phyloP scores from a whole-genome alignment of 2,329 filamentous ascomycete species.

The Microdochium nivale region DNA sequence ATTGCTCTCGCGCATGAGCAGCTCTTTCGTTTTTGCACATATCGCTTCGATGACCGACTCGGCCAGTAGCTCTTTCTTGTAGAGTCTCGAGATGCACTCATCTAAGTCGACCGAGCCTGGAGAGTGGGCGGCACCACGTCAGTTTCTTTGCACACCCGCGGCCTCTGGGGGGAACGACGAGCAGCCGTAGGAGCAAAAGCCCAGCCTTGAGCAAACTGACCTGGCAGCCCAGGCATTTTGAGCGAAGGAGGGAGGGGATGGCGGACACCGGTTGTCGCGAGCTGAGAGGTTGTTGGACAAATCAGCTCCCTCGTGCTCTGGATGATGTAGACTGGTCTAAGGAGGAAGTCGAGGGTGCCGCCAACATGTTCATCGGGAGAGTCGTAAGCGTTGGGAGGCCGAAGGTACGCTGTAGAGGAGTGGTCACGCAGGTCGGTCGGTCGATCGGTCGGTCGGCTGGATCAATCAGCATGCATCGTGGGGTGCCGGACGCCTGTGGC shows the following conservation, averaged over 20 bases:
- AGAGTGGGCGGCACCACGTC: background rate
- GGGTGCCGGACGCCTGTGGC: background rate
- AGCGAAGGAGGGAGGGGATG: conserved; percentile 4
- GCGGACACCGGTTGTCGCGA: background rate
- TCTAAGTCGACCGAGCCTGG: conserved; percentile 93
- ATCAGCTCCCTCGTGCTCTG: background rate
- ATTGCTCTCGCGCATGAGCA: conserved; percentile 99
- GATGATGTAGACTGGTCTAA: background rate
- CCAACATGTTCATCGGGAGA: background rate
- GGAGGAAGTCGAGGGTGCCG: background rate
- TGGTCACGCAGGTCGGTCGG: background rate
- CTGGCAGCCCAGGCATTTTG: conserved; percentile 49
- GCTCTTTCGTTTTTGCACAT: conserved; percentile 97
- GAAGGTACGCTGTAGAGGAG: too few species aligned
- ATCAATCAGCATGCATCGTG: background rate
- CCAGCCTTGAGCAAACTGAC: too few species aligned
- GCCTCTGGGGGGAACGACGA: background rate
- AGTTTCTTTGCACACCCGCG: background rate
- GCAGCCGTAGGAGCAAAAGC: too few species aligned
- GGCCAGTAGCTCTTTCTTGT: conserved; percentile 92
- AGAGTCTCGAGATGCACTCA: conserved; percentile 94
- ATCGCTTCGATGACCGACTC: conserved; percentile 98
- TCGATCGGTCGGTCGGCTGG: background rate
- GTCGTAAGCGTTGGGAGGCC: background rate
- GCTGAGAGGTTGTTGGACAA: background rate